Conservation (phyloP, 768 basidiomycete species). For the Leccinum variicolor region DNA sequence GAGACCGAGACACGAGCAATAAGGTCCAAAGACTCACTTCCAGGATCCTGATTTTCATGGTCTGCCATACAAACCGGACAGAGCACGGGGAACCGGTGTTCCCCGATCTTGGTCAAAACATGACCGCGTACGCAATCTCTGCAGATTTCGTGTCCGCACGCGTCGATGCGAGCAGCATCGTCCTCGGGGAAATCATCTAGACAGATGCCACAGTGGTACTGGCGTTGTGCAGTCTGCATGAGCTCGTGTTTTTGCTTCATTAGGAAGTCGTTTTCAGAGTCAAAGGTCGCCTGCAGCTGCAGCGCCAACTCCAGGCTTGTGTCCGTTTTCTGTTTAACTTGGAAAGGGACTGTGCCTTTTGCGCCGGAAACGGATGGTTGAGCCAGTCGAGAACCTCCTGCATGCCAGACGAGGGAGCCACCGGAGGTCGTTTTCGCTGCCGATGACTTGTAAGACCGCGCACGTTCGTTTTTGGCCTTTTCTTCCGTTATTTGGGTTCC, state of each 20-base stretch:
- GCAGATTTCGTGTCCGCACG: slow-evolving; percentile 53
- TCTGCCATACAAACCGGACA: slow-evolving; percentile 55
- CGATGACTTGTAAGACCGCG: slow-evolving; percentile 1
- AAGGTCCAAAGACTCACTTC: slow-evolving; percentile 20
- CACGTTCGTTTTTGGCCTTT: neutral
- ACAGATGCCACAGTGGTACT: slow-evolving; percentile 56
- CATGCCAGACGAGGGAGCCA: neutral
- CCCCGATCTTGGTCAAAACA: slow-evolving; percentile 45
- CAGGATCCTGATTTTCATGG: slow-evolving; percentile 25
- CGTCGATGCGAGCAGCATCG: slow-evolving; percentile 37
- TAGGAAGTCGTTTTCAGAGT: slow-evolving; percentile 39
- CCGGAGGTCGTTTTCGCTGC: neutral
- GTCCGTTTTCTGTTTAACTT: neutral
- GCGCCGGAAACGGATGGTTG: neutral
- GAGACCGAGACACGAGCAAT: neutral
- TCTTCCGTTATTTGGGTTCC: slow-evolving; percentile 11
- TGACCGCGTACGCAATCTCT: slow-evolving; percentile 47
- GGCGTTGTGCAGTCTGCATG: slow-evolving; percentile 27
- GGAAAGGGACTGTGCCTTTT: neutral
- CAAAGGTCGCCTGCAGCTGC: slow-evolving; percentile 36
- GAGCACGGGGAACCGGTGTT: slow-evolving; percentile 53
- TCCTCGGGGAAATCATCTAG: slow-evolving; percentile 46
- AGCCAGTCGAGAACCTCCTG: neutral
- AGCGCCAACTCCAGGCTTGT: slow-evolving; percentile 20
- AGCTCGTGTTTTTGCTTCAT: slow-evolving; percentile 32